Evolutionary conservation across 257 asterid species (phyloP), one percentile per base, ranked within the genome.

Genomic region (Primulina eburnea): DNA sequence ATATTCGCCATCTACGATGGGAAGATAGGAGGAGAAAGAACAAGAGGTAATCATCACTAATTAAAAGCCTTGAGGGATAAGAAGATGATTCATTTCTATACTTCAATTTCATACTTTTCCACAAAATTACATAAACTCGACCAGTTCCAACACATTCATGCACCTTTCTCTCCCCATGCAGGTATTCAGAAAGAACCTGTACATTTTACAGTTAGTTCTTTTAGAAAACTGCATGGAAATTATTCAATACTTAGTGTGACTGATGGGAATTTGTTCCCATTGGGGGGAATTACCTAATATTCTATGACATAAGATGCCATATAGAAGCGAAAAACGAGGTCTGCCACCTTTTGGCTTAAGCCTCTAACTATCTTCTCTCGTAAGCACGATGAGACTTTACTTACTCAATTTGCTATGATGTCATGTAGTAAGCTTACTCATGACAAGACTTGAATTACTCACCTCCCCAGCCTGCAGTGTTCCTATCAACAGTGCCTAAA

Each of bases 161-260:
- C 50, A 10, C 50, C 50, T 59, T 64, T 21, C 1, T 1, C 60
- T 50, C 60, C 64, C 64, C 52, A 70, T 80, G 90, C 95, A 85
- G 77, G 78, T 65, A 82, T 72, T 83, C 91, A 86, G 89, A 85
- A 82, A 84, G 90, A 89, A 84, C 85, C 86, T 62, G 59, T 71
- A 70, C 64, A 71, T 82, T 73, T 76, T 80, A 83, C 92, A 80
- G 81, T 76, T 84, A 84, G 85, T 72, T 85, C 84, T 82, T 87
- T 86, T 83, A 87, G 87, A 80, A 78, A 85, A 77, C 85, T 81
- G 92, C 90, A 84, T 62, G 58, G 63, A 35, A 75, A 75, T 61
- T 29, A 65, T 52, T 32, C 38, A 75, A 64, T 55, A 38, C 64
- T 72, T 53, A 21, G 70, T 37, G 62, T 60, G 60, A 73, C 43